Conservation (phyloP, 495 filamentous ascomycete genomes). For the Talaromyces thailandensis region DNA sequence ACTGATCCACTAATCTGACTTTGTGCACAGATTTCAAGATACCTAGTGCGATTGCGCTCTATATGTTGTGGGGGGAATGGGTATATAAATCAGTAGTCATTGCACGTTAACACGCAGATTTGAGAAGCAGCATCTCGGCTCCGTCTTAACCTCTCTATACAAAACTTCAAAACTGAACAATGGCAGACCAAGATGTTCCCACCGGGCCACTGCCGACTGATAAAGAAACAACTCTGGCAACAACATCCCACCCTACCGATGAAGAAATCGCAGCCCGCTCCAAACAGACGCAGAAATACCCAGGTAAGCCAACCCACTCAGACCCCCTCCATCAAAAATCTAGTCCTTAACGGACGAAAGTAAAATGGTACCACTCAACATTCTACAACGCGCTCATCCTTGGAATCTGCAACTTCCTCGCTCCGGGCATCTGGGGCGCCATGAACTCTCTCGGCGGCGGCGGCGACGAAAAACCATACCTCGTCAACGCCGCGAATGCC, state of each 20-base stretch:
- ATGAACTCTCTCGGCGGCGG: conserved; percentile 65
- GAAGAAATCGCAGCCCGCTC: neutral
- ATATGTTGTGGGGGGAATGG: neutral
- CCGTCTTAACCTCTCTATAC: neutral
- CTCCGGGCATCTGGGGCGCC: conserved; percentile 59
- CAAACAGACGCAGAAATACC: neutral
- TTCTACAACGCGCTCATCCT: conserved; percentile 57
- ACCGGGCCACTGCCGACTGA: neutral
- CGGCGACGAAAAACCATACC: conserved; percentile 50
- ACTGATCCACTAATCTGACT: neutral
- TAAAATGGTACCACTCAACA: conserved; percentile 57
- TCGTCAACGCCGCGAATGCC: conserved; percentile 63
- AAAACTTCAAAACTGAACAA: neutral
- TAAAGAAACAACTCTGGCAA: neutral
- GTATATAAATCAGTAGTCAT: neutral
- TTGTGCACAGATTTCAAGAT: neutral
- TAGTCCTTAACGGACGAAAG: conserved; percentile 14
- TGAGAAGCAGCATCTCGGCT: neutral
- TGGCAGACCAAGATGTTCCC: neutral
- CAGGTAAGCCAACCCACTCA: conserved; percentile 14
- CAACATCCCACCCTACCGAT: neutral
- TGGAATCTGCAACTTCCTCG: conserved; percentile 53
- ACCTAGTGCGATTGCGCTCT: neutral
- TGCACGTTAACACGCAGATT: neutral
- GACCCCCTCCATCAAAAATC: neutral